Conservation (phyloP, 2,329 filamentous ascomycete species). For the Allantophomopsis lycopodina region DNA sequence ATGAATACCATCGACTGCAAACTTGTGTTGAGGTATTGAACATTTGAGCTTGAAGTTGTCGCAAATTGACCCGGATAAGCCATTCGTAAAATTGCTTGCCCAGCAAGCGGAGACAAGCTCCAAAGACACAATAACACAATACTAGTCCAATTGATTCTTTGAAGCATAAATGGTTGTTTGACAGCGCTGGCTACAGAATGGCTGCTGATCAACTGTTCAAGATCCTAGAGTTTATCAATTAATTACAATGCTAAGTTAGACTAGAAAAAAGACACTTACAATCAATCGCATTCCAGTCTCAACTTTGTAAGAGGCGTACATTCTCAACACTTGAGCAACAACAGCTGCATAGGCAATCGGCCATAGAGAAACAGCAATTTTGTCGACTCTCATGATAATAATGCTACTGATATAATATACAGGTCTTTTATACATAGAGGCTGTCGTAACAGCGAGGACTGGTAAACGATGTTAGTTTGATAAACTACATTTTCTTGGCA, state of each 20-base stretch:
- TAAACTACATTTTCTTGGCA: too few relatives aligned
- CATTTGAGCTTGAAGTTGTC: too few relatives aligned
- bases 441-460: too few relatives aligned
- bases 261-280: neutral
- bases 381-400: too few relatives aligned
- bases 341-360: constrained; percentile 5
- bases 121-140: constrained; percentile 2
- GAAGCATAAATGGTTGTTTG: constrained; percentile 5
- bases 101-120: constrained; percentile 1
- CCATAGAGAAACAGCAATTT: neutral
- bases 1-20: too few relatives aligned
- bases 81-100: too few relatives aligned
- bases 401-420: too few relatives aligned
- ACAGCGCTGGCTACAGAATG: constrained; percentile 3
- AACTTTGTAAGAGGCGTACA: constrained; percentile 3
- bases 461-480: too few relatives aligned
- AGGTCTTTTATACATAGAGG: too few relatives aligned
- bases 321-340: constrained; percentile 3
- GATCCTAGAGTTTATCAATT: neutral
- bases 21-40: too few relatives aligned
- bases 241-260: too few relatives aligned
- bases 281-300: constrained; percentile 4
- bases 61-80: too few relatives aligned
- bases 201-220: constrained; percentile 4
- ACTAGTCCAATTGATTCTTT: constrained; percentile 2